Base-by-base conservation (phyloP, 23 red algal species). In the Cyanidioschyzon merolae region DNA sequence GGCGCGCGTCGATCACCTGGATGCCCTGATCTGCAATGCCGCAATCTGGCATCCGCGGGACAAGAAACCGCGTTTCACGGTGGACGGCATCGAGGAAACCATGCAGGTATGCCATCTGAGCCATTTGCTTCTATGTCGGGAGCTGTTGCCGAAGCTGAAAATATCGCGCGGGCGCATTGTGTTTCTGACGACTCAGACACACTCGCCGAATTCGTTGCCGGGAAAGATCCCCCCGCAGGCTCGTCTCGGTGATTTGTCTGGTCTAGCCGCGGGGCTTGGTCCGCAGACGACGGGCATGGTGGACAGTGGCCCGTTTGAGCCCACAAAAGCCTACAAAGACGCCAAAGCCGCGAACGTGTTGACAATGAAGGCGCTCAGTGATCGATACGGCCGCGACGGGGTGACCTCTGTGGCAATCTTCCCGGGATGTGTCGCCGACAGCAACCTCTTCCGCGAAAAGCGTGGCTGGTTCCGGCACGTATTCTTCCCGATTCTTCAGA, bases 261-360 rank as follows among this genome's bases (percentile, higher is more conserved):
- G 90, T 1, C 77, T 95, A 59, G 75, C 37, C 36, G 24, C n/a
- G 17, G 90, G 85, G 7, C 76, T 95, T 40, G 81, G 80, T 25
- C 58, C 34, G 34, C 1, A 68, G 18, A 77, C 81, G 17, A 76
- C 41, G 0, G 84, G 79, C 29, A 95, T 83, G 31, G 84, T 95
- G 50, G 86, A 95, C 40, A 81, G 80, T 27, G 79, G 79, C 50
- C 51, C 37, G 59, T 95, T 95, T 59, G 90, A 95, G 81, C 90
- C 90, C 12, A 95, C 90, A 35, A 95, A 95, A 59, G 90, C 90
- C 26, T 95, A 95, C 82, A 95, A 95, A 67, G 90, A 95, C 74
- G 76, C 79, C 45, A 95, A 95, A 80, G 90, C 84, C 1, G 87
- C 84, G 80, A 95, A 89, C 68, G 80, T 87, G 35, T 39, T 95